Percentiles rank a stretch among this genome's conserved stretches.
phyloP scores from a whole-genome alignment of 2,329 filamentous ascomycete genomes.

The Penicillium sp. region DNA sequence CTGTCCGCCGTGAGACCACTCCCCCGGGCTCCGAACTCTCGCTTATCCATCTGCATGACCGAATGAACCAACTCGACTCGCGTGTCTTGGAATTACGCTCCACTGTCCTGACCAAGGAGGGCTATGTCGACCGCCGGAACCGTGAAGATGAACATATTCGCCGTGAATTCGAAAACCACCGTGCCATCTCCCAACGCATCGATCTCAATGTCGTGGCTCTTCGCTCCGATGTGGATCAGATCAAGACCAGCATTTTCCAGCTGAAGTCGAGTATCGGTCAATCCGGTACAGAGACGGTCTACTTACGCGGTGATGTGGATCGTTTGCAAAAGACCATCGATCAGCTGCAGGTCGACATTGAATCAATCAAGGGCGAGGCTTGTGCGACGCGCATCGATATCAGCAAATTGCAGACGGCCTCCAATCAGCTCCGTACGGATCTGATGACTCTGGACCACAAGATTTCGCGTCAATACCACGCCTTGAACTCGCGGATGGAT shows the following conservation, averaged over 20 bases:
- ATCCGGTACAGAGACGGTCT: slow-evolving; percentile 37
- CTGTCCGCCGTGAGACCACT: slow-evolving; percentile 38
- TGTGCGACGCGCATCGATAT: slow-evolving; percentile 40
- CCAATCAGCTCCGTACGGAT: slow-evolving; percentile 41
- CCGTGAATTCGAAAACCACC: slow-evolving; percentile 42
- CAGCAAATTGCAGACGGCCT: slow-evolving; percentile 39
- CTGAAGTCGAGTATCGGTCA: slow-evolving; percentile 37
- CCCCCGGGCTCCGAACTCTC: slow-evolving; percentile 40
- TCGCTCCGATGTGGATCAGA: slow-evolving; percentile 39
- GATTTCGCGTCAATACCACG: slow-evolving; percentile 33
- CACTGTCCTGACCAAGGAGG: slow-evolving; percentile 42
- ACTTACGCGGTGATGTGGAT: slow-evolving; percentile 40
- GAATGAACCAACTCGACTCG: slow-evolving; percentile 42
- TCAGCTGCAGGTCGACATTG: slow-evolving; percentile 39
- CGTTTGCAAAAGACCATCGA: slow-evolving; percentile 42
- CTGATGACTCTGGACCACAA: slow-evolving; percentile 39
- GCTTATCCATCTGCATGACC: slow-evolving; percentile 41
- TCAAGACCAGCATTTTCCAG: slow-evolving; percentile 39
- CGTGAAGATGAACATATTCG: slow-evolving; percentile 43
- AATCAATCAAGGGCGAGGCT: slow-evolving; percentile 37
- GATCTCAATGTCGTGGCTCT: slow-evolving; percentile 39
- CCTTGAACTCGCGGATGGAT: slow-evolving; percentile 18
- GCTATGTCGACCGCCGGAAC: slow-evolving; percentile 43
- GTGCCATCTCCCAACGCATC: slow-evolving; percentile 38
- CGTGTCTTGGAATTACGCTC: slow-evolving; percentile 42